Evolutionary conservation across 1,139 yeast species (phyloP), one percentile per base, ranked within the genome.

Genomic region (Wickerhamomyces sp.): DNA sequence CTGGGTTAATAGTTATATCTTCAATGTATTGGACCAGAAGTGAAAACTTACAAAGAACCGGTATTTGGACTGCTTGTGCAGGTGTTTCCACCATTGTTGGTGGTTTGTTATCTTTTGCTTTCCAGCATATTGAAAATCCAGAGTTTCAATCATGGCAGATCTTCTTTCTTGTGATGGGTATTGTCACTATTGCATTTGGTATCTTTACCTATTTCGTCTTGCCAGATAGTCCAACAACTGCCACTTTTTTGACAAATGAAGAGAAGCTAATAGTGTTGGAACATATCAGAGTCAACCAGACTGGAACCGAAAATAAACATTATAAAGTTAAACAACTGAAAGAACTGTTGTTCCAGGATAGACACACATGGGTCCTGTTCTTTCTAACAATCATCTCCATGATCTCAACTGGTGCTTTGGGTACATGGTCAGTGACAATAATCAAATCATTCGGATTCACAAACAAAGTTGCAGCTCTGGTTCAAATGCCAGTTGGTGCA

Each of bases 1-100:
- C 81, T 0, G 76, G 77, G 0, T 66, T 70, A 35, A 67, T 75
- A 17, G 59, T 75, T 16, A 57, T 77, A n/a, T 69, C 75, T 0
- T 54, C 68, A 13, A 71, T 68, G 52, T 72, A 70, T 62, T 71
- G 68, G 49, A 62, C 53, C 27, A 61, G 63, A 35, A 60, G 55
- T 9, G 78, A 72, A 44, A 72, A 68, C 36, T 61, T 67, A 37
- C 52, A 64, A 31, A 55, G 76, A 42, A 66, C 70, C 4, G 65
- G 67, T 30, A 41, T 68, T 27, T 73, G 73, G 72, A 71, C 69
- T 30, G 62, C 71, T 8, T 68, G 59, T 43, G 72, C 70, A 35
- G 79, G 78, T 7, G 30, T 69, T 7, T 75, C 75, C 23, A 58
- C 63, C 6, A 62, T 72, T 14, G 30, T 73, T 17, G 78, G 77